Percentiles rank a stretch among this genome's conserved stretches.
These are phyloP conservation scores for Seminavis robusta DNA, from an alignment of 108 stramenopile genomes.

Conservation along the genomic window DNA sequence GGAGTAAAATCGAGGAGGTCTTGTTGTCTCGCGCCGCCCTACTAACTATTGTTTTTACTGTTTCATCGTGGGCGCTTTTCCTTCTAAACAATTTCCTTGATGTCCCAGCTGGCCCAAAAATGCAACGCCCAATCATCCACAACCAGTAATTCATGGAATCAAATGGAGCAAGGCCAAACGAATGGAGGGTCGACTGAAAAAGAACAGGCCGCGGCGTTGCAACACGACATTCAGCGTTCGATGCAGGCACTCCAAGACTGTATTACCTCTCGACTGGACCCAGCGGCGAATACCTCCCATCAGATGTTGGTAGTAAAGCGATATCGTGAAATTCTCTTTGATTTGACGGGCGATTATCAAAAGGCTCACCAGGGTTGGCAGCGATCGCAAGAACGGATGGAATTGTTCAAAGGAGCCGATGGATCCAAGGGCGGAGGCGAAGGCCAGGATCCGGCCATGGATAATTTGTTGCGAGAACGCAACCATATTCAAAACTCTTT, in stretches of 20 bases:
- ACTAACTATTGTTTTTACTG: no score
- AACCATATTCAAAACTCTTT: conserved; percentile 73
- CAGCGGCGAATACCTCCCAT: conserved; percentile 49
- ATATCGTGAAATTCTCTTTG: conserved; percentile 84
- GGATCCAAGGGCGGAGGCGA: not conserved
- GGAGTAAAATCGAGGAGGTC: no score
- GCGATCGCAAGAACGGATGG: conserved; percentile 58
- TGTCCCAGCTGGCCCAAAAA: conserved; percentile 20
- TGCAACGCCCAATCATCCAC: not conserved
- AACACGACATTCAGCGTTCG: conserved; percentile 73
- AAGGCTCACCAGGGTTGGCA: conserved; percentile 49
- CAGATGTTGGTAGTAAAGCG: conserved; percentile 68
- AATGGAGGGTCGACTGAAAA: conserved; percentile 33
- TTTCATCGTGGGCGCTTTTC: not conserved
- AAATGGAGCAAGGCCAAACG: conserved; percentile 3
- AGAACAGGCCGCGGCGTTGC: conserved; percentile 56
- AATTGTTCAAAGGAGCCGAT: conserved; percentile 57
- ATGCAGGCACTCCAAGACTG: conserved; percentile 60
- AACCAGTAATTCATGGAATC: not conserved
- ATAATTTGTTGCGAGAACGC: conserved; percentile 77
- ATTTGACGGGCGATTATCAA: conserved; percentile 69
- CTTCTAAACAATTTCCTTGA: not conserved
- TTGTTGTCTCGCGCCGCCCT: no score
- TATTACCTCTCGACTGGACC: conserved; percentile 61
- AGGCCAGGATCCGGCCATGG: conserved; percentile 54